Base-by-base conservation (phyloP, 1,284 basidiomycete species). In the Coniferiporia weirii region DNA sequence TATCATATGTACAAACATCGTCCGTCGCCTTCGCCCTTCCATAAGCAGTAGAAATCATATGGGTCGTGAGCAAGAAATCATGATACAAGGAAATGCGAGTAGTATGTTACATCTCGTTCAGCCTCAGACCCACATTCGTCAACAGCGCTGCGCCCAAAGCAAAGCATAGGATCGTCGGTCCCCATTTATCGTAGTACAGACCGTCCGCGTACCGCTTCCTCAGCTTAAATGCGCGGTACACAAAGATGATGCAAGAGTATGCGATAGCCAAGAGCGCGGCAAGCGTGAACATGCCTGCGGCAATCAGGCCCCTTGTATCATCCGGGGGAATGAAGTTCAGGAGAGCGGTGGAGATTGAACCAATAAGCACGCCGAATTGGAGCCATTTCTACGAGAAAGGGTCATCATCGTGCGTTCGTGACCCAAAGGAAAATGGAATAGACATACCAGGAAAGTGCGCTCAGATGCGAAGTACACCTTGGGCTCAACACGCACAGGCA, bases 391-490 rank as follows among this genome's bases (percentile, higher is more conserved):
- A 67, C 38, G 22, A 19, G 62, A 57, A 50, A 38, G 43, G 55
- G 34, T 59, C 60, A 36, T 45, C 13, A 15, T 27, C 27, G 50
- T 43, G 17, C 27, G 43, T 32, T 12, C 6, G 36, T 34, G 43
- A 62, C 46, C 35, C 52, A n/a, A 20, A 46, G 15, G 13, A 19
- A 57, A 9, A 47, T 62, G 22, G 63, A 66, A 12, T 20, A 56
- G 53, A 66, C 84, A 69, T 68, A 89, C 89, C 71, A 92, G 70
- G 77, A 91, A 93, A n/a, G 93, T 95, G 60, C 94, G 80, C 72
- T 98, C 96, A 50, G 92, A 91, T 2, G 96, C 96, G 71, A 98
- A 99, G 70, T 97, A 97, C 6, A 97, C 95, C 75, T 99, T 99
- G 40, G 96, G 96, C 74, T 99, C 96, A 59, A 99, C 83, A 54